Percentiles rank a stretch among this genome's conserved stretches.
These are phyloP conservation scores for Penicillium pancosmium DNA, from an alignment of 495 filamentous ascomycete species.

Conservation along the genomic window DNA sequence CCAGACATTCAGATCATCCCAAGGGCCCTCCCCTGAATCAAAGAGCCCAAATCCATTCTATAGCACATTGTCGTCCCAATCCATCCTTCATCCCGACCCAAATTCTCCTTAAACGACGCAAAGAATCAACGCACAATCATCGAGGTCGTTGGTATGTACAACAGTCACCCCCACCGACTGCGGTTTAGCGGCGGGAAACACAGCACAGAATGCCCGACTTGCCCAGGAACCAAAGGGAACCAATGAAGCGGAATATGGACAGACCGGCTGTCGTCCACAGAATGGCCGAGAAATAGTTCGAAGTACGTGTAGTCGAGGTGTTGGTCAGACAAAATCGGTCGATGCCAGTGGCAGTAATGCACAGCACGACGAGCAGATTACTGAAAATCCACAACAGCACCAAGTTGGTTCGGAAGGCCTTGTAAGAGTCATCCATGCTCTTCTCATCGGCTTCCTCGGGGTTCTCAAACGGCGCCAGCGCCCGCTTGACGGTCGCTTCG, in stretches of 20 bases:
- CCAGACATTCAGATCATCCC: conserved; percentile 1
- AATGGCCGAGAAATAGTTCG: conserved; percentile 86
- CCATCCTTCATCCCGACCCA: neutral
- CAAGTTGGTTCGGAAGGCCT: conserved; percentile 93
- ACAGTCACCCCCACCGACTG: neutral
- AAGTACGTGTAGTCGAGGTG: conserved; percentile 67
- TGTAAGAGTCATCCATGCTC: conserved; percentile 94
- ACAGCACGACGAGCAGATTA: conserved; percentile 77
- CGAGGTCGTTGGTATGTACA: conserved; percentile 28
- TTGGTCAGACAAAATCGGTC: conserved; percentile 71
- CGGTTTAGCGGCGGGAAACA: conserved; percentile 66
- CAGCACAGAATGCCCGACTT: conserved; percentile 90
- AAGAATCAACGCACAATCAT: neutral
- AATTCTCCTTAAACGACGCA: neutral
- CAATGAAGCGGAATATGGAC: conserved; percentile 82
- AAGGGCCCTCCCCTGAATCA: neutral
- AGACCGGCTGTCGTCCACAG: conserved; percentile 85
- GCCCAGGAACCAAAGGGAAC: conserved; percentile 88
- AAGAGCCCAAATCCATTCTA: conserved; percentile 10
- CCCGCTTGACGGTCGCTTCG: conserved; percentile 92
- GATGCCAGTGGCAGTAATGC: conserved; percentile 83
- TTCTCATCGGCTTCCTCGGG: conserved; percentile 73
- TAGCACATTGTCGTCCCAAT: neutral
- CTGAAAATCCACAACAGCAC: conserved; percentile 93
- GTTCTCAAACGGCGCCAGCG: conserved; percentile 72